phyloP scores from a whole-genome alignment of 495 filamentous ascomycete genomes.

The Bathelium albidoporum region DNA sequence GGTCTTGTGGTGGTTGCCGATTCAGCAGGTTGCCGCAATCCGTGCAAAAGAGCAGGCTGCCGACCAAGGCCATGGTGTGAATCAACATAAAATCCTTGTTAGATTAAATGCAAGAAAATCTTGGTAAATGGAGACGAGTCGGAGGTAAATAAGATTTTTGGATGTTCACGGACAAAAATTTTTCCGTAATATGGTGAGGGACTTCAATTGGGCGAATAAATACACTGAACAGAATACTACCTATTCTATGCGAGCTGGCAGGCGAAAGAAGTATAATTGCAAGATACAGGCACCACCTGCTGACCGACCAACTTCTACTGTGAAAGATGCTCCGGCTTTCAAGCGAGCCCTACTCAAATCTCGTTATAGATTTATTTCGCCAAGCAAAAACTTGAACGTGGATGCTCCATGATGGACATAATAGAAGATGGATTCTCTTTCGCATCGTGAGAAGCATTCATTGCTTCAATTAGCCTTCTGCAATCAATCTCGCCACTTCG shows the following conservation, averaged over 20 bases:
- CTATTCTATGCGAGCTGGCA: no score
- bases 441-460: no score
- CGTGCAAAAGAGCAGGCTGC: slow-evolving; percentile 85
- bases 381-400: no score
- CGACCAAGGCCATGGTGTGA: slow-evolving; percentile 64
- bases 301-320: no score
- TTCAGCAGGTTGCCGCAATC: slow-evolving; percentile 89
- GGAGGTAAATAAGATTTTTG: neutral
- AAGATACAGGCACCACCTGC: no score
- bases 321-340: no score
- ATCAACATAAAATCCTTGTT: neutral
- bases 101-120: neutral
- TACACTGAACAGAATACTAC: no score
- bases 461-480: neutral
- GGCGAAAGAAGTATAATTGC: neutral
- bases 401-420: neutral
- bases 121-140: neutral
- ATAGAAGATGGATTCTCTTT: no score
- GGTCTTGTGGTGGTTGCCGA: slow-evolving; percentile 62
- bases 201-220: no score
- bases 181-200: neutral
- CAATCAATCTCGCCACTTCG: slow-evolving; percentile 51
- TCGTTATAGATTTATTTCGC: no score
- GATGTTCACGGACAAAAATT: neutral
- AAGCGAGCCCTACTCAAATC: no score